Evolutionary conservation across 192 early-diverging fungal genomes (phyloP).

Genomic region (Coemansia asiatica): DNA sequence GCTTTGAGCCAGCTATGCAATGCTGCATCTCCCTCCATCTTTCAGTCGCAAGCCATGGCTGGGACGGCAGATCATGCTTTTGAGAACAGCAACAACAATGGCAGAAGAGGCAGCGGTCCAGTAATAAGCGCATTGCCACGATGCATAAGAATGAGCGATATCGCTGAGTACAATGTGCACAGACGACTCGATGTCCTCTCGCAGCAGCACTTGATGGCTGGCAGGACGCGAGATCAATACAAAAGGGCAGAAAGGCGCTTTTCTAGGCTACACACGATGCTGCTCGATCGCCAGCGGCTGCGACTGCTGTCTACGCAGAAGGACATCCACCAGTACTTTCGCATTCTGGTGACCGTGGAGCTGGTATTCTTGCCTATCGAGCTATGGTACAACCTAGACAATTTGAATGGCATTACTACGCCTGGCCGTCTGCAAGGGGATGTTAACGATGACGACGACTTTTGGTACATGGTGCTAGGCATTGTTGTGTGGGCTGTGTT

Average conservation of each 20-base stretch:
- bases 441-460: slow-evolving; percentile 25
- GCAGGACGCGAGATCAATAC: slow-evolving; percentile 17
- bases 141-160: slow-evolving; percentile 6
- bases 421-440: slow-evolving; percentile 38
- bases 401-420: slow-evolving; percentile 39
- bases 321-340: slow-evolving; percentile 45
- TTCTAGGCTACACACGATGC: slow-evolving; percentile 43
- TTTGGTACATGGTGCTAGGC: slow-evolving; percentile 42
- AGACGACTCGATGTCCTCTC: slow-evolving; percentile 10
- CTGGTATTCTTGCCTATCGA: slow-evolving; percentile 51
- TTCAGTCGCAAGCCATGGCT: background rate
- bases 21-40: slow-evolving; percentile 8
- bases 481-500: slow-evolving; percentile 38
- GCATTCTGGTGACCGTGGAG: slow-evolving; percentile 38
- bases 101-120: background rate
- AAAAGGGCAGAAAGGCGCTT: slow-evolving; percentile 43
- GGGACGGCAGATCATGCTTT: background rate
- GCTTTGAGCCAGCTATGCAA: slow-evolving; percentile 34
- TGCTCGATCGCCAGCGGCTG: slow-evolving; percentile 46
- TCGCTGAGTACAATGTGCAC: background rate
- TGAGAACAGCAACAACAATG: too few relatives aligned
- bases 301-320: slow-evolving; percentile 35
- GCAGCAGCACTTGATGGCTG: slow-evolving; percentile 13
- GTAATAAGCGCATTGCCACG: background rate
- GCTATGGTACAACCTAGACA: slow-evolving; percentile 50